These are phyloP conservation scores for Fusarium robinianum DNA, from an alignment of 2,329 filamentous ascomycete genomes.

Conservation along the genomic window DNA sequence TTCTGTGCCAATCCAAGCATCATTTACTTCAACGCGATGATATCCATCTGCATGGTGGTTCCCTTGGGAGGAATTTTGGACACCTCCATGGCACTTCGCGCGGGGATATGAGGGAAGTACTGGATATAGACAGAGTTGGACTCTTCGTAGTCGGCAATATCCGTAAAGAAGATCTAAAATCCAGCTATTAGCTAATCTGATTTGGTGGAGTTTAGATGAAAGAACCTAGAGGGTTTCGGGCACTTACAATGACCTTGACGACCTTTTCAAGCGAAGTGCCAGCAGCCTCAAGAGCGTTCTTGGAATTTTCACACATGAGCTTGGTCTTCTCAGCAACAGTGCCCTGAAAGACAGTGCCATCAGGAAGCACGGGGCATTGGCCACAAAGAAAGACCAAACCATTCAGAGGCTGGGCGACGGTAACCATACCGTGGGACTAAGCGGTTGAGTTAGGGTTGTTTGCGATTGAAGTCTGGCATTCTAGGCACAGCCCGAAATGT, in stretches of 20 bases:
- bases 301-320: constrained; percentile 2
- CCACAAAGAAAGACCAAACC: constrained; percentile 4
- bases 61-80: constrained; percentile 1
- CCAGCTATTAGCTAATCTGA: background rate
- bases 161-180: constrained; percentile 2
- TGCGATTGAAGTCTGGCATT: too few relatives aligned
- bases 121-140: constrained; percentile 3
- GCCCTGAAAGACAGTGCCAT: constrained; percentile 1
- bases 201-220: too few relatives aligned
- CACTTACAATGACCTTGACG: constrained; percentile 1
- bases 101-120: constrained; percentile 5
- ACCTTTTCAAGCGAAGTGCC: constrained; percentile 1
- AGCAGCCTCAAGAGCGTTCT: constrained; percentile 1
- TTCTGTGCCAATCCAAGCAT: too few relatives aligned
- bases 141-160: constrained; percentile 3
- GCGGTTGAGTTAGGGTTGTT: background rate
- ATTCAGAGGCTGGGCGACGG: background rate
- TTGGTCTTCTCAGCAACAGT: constrained; percentile 1
- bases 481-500: background rate
- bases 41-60: background rate
- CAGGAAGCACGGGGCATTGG: background rate
- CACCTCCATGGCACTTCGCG: constrained; percentile 2
- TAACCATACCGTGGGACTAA: constrained; percentile 1
- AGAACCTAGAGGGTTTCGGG: background rate
- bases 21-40: background rate